Evolutionary conservation across 208 protist genomes (phyloP).

Genomic region (Acanthamoeba royreba): DNA sequence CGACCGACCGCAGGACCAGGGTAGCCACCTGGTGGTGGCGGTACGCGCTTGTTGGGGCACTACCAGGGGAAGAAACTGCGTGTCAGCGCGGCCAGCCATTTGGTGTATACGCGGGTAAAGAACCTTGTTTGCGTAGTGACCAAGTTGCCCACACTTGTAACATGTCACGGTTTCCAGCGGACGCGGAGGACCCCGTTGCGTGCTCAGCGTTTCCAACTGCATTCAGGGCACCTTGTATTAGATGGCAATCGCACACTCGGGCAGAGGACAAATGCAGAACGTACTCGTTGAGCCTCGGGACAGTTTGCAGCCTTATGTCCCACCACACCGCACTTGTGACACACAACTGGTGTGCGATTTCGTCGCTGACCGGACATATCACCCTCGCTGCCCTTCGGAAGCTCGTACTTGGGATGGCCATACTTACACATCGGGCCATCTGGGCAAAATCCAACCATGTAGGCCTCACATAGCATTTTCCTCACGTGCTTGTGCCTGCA

Average conservation of each 20-base stretch:
- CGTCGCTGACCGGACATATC: neutral
- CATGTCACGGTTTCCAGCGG: neutral
- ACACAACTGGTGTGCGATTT: neutral
- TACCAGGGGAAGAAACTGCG: neutral
- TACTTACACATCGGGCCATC: constrained; percentile 90
- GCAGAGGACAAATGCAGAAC: too few species aligned
- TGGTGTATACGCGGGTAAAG: too few species aligned
- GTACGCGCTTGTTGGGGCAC: neutral
- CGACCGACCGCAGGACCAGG: too few species aligned
- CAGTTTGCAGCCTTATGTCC: constrained; percentile 20
- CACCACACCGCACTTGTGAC: constrained; percentile 34
- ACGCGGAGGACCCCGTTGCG: neutral
- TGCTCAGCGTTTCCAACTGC: neutral
- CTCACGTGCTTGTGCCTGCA: constrained; percentile 89
- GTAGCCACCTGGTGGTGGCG: neutral
- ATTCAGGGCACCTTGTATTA: too few species aligned
- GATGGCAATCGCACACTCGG: too few species aligned
- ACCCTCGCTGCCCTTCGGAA: neutral
- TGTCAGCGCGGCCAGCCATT: neutral
- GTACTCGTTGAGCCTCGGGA: neutral
- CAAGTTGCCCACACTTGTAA: neutral
- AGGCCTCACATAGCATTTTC: constrained; percentile 89
- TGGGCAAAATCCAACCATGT: constrained; percentile 93
- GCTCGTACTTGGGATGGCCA: constrained; percentile 76
- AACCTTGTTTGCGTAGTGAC: neutral